Percentiles rank a stretch among this genome's conserved stretches.
phyloP scores from a whole-genome alignment of 2,329 filamentous ascomycete genomes.

The Ascochyta fabae region DNA sequence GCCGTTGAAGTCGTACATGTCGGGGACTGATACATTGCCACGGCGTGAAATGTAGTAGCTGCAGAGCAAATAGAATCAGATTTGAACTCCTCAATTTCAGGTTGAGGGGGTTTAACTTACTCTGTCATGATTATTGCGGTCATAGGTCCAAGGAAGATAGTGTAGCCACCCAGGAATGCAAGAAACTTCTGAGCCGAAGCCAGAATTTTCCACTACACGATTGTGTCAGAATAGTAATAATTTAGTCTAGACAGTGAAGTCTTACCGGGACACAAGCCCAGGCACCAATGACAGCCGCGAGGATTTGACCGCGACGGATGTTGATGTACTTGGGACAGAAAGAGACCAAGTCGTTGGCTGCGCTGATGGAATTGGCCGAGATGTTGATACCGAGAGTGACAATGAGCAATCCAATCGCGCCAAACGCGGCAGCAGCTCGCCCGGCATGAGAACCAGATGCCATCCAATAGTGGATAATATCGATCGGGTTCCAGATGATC shows the following conservation, averaged over 20 bases:
- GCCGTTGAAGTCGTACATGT: constrained; percentile 36
- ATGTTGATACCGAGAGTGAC: constrained; percentile 46
- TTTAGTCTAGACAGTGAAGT: not conserved
- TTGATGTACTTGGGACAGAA: constrained; percentile 35
- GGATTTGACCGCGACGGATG: constrained; percentile 39
- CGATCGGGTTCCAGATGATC: constrained; percentile 46
- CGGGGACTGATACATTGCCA: constrained; percentile 30
- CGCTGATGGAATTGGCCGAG: constrained; percentile 33
- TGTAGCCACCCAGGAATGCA: constrained; percentile 40
- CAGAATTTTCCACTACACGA: constrained; percentile 43
- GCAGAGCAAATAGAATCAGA: not conserved
- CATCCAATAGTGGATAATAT: constrained; percentile 47
- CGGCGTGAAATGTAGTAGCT: constrained; percentile 32
- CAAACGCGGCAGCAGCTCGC: constrained; percentile 36
- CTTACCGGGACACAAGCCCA: constrained; percentile 46
- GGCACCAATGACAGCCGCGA: constrained; percentile 46
- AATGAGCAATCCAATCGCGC: constrained; percentile 32
- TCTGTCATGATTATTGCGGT: constrained; percentile 33
- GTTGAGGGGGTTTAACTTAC: not conserved
- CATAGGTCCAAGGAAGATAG: constrained; percentile 36
- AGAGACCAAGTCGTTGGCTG: constrained; percentile 34
- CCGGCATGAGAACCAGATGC: constrained; percentile 44
- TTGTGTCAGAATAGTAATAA: not conserved
- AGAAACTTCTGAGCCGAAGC: constrained; percentile 46
- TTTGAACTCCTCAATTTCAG: not conserved